phyloP scores from a whole-genome alignment of 768 basidiomycete genomes.

The Russula virescens region DNA sequence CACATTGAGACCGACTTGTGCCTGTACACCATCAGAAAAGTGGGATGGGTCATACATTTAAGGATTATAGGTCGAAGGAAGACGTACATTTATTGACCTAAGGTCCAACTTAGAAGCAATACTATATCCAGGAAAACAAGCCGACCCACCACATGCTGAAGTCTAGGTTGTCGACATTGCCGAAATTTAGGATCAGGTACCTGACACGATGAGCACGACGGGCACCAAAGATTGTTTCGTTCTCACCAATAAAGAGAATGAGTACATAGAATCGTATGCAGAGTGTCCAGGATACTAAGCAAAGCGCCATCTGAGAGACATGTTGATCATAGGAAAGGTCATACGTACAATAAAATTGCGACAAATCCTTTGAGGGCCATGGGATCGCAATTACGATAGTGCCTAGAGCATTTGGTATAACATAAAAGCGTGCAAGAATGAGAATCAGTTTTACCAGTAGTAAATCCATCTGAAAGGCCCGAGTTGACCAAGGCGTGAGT shows the following conservation, averaged over 20 bases:
- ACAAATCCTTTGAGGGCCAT: not conserved
- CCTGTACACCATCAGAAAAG: not conserved
- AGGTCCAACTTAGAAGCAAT: not conserved
- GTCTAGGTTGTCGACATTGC: conserved; percentile 33
- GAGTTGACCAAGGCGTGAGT: no score
- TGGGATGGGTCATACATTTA: conserved; percentile 25
- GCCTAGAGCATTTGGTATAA: not conserved
- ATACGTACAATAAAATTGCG: not conserved
- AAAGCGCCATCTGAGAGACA: not conserved
- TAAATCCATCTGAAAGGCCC: conserved; percentile 1
- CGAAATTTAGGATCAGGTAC: conserved; percentile 44
- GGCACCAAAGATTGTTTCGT: not conserved
- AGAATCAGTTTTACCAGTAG: not conserved
- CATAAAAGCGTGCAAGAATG: no score
- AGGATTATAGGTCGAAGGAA: not conserved
- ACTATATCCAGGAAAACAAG: not conserved
- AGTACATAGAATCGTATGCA: conserved; percentile 40
- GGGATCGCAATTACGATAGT: not conserved
- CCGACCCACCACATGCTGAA: conserved; percentile 38
- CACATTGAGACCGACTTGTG: not conserved
- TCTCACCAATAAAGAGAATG: conserved; percentile 43
- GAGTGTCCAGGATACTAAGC: conserved; percentile 41
- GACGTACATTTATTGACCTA: conserved; percentile 26
- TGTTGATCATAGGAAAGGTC: no score
- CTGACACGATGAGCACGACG: conserved; percentile 26